Evolutionary conservation across 345 rosid genomes (phyloP).

Genomic region (Turritis glabra): DNA sequence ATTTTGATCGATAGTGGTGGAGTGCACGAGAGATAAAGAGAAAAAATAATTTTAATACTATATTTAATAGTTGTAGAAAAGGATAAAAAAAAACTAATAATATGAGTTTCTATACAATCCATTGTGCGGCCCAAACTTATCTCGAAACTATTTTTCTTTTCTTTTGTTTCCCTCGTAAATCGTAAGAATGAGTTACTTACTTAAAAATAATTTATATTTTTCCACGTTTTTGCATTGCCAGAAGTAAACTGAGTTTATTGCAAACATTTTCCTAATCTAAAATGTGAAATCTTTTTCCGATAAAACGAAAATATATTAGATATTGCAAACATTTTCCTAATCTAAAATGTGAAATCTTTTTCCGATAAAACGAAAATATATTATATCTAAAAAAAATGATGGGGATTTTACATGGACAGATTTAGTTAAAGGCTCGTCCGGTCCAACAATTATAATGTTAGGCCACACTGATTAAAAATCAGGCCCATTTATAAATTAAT

Average conservation of each 20-base stretch:
- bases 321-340: not conserved
- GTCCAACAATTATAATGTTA: not conserved
- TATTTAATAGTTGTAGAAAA: not conserved
- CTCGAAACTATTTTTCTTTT: not conserved
- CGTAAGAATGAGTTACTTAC: not conserved
- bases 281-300: not conserved
- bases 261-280: not conserved
- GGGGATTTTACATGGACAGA: not conserved
- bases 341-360: not conserved
- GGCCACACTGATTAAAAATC: not conserved
- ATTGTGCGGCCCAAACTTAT: not conserved
- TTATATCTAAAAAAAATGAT: not conserved
- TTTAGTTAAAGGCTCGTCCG: not conserved
- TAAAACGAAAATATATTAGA: not conserved
- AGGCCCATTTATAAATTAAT: not conserved
- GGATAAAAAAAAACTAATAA: not conserved
- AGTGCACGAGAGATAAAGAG: conserved; percentile 40
- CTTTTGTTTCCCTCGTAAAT: not conserved
- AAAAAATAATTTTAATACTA: not conserved
- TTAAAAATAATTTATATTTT: not conserved
- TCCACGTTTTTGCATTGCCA: not conserved
- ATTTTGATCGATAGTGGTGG: conserved; percentile 34
- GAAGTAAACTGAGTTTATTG: not conserved
- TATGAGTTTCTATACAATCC: not conserved
- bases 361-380: not conserved